Evolutionary conservation across 106 monocot species (phyloP).

Genomic region (Vanilla planifolia): DNA sequence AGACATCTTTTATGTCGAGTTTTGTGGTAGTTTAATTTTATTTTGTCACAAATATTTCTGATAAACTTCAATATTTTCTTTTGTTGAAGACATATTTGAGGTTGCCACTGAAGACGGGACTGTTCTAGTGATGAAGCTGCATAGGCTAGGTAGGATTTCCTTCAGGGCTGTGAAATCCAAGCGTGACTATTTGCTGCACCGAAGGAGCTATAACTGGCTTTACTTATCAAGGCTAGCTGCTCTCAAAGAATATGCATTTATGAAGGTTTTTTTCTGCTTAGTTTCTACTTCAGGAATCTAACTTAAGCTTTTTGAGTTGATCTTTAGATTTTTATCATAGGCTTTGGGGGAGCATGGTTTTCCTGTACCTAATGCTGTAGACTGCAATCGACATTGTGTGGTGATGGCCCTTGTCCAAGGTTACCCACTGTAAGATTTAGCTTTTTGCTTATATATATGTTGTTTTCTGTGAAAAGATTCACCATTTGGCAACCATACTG

Average conservation of each 20-base stretch:
- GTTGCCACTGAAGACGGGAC: slow-evolving; percentile 94
- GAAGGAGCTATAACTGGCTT: slow-evolving; percentile 87
- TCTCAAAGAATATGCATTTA: slow-evolving; percentile 92
- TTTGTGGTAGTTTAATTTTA: too few species aligned
- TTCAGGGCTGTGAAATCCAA: slow-evolving; percentile 96
- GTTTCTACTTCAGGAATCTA: neutral
- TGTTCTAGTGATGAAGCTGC: slow-evolving; percentile 89
- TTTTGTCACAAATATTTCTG: too few species aligned
- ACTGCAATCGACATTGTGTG: slow-evolving; percentile 94
- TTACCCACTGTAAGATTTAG: slow-evolving; percentile 78
- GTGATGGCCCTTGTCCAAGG: slow-evolving; percentile 93
- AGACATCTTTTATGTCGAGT: too few species aligned
- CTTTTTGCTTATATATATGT: slow-evolving; percentile 5
- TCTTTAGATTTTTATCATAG: slow-evolving; percentile 19
- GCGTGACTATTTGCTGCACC: slow-evolving; percentile 81
- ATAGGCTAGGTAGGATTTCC: slow-evolving; percentile 87
- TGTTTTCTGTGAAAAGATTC: neutral
- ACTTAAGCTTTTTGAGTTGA: neutral
- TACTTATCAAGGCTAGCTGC: slow-evolving; percentile 97
- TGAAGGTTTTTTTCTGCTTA: slow-evolving; percentile 55
- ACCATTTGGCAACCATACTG: neutral
- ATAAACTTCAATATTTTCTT: neutral
- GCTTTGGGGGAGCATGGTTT: slow-evolving; percentile 93
- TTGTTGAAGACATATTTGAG: slow-evolving; percentile 84
- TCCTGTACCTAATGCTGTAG: slow-evolving; percentile 92